These are phyloP conservation scores for Grifola frondosa DNA, from an alignment of 1,284 basidiomycete genomes.

Conservation along the genomic window DNA sequence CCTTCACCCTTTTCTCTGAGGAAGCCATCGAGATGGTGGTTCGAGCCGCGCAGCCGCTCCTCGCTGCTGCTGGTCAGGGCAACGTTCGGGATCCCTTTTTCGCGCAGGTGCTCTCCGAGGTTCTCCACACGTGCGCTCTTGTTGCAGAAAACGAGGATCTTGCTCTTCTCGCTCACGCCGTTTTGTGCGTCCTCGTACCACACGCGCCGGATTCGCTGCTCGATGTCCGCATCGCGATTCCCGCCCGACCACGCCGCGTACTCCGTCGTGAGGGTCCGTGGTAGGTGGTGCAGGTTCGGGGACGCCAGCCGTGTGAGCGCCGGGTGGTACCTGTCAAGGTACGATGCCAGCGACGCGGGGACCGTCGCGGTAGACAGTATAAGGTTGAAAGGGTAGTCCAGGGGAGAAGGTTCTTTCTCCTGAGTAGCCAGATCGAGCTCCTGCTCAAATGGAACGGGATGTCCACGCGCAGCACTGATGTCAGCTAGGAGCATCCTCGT, in stretches of 20 bases:
- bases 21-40: slow-evolving; percentile 75
- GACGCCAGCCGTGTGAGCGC: slow-evolving; percentile 68
- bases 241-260: slow-evolving; percentile 77
- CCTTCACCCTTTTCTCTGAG: slow-evolving; percentile 40
- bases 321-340: slow-evolving; percentile 65
- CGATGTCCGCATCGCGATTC: slow-evolving; percentile 76
- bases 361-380: slow-evolving; percentile 87
- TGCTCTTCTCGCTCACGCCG: slow-evolving; percentile 41
- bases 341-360: slow-evolving; percentile 69
- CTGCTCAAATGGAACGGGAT: slow-evolving; percentile 37
- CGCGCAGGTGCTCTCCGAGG: slow-evolving; percentile 54
- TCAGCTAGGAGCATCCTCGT: slow-evolving; percentile 69
- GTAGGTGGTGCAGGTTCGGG: slow-evolving; percentile 76
- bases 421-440: slow-evolving; percentile 20
- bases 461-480: slow-evolving; percentile 62
- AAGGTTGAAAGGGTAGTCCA: slow-evolving; percentile 72
- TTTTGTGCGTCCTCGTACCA: slow-evolving; percentile 68
- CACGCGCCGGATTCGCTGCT: slow-evolving; percentile 66
- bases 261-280: slow-evolving; percentile 65
- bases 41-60: slow-evolving; percentile 61
- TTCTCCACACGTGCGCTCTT: slow-evolving; percentile 64
- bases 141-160: slow-evolving; percentile 83
- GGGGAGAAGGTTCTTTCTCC: slow-evolving; percentile 16
- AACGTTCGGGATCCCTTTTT: slow-evolving; percentile 64
- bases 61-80: slow-evolving; percentile 59